Evolutionary conservation across 2,329 filamentous ascomycete genomes (phyloP).

Genomic region (Gaeumannomyces tritici): DNA sequence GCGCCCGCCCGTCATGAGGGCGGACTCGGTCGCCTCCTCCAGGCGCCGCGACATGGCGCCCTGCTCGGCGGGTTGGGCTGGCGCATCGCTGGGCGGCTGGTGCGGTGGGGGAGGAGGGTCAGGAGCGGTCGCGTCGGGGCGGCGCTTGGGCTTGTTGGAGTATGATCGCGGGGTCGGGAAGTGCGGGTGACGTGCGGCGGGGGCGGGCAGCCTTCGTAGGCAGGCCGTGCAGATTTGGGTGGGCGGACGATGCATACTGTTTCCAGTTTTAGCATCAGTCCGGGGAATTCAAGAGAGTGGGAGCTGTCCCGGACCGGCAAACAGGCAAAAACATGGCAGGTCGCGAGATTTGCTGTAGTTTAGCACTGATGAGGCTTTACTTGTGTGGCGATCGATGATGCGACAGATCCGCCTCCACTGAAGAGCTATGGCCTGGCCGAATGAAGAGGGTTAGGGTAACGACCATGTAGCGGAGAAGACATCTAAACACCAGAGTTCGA

Average conservation of each 20-base stretch:
- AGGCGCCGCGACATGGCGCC: slow-evolving; percentile 48
- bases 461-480: too few relatives aligned
- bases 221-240: background rate
- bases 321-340: background rate
- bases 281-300: background rate
- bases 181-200: background rate
- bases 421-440: too few relatives aligned
- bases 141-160: background rate
- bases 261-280: background rate
- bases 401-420: background rate
- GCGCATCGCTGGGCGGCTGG: background rate
- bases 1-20: slow-evolving; percentile 46
- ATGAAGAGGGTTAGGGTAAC: background rate
- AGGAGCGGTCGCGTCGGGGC: background rate
- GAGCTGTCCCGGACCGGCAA: background rate
- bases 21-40: slow-evolving; percentile 54
- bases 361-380: background rate
- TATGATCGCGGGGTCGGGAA: background rate
- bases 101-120: background rate
- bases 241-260: background rate
- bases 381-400: background rate
- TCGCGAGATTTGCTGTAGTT: background rate
- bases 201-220: background rate
- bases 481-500: too few relatives aligned
- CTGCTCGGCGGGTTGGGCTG: slow-evolving; percentile 11